Evolutionary conservation across 805 yeast genomes (phyloP), one percentile per base, ranked within the genome.

Genomic region (Torulaspora franciscae): DNA sequence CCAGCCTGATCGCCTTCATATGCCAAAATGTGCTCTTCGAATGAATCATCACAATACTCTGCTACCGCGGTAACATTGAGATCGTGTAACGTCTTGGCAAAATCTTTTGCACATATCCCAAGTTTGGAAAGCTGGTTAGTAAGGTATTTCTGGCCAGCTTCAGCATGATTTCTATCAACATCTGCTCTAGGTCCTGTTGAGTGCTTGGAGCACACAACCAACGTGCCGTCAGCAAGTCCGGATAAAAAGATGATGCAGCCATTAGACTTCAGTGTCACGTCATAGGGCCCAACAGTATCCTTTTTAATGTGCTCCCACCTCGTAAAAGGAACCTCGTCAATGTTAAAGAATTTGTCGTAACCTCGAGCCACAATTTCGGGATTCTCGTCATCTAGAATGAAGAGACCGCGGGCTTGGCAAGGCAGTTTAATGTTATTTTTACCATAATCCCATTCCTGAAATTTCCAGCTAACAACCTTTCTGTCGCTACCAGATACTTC

Each of bases 21-120:
- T 46, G 81, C 83, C 39, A 93, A 70, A 6, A 93, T 85, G 61
- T 93, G 99, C 62, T 93, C 98, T 61, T 93, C 99, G 63, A 93
- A 93, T 0, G 64, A 65, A 57, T 93, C 99, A 61, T 93, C 96
- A 64, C 99, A 93, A 28, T 78, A 74, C 65, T 93, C 99, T 0
- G 90, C 89, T 1, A 89, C 95, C 0, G 95, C 96, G 1, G 99
- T 93, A 27, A 79, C 57, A 44, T 80, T 76, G 50, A 70, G 53
- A 1, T 64, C 54, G 54, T 73, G 74, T 6, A 93, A 67, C 1
- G 65, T 62, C 29, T 57, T 54, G 0, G 87, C 97, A 33, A 93
- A 74, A 0, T 77, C 76, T 9, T 55, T 51, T 1, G 72, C 49
- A 3, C 74, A 59, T 7, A 73, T 61, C 0, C 75, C 78, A 1